Base-by-base conservation (phyloP, 331 rosid genomes). In the Stylosanthes scabra region DNA sequence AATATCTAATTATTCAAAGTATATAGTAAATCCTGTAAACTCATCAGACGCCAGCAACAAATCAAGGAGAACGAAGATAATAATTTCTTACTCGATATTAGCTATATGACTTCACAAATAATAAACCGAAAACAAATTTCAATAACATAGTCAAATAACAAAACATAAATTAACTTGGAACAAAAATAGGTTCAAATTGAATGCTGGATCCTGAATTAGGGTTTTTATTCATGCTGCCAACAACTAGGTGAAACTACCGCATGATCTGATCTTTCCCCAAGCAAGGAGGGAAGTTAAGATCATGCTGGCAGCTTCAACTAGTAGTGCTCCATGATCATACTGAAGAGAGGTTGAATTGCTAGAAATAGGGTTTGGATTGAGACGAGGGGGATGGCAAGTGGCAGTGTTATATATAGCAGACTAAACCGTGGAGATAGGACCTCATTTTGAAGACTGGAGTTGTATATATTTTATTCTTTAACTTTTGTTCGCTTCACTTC, bases 221-320 rank as follows among this genome's bases (percentile, higher is more conserved):
- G 49, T 34, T 31, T 68, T n/a, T 15, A 39, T 59, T 51, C 81
- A 79, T 79, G 75, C 6, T 15, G 5, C 27, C 57, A 72, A 66
- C 66, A 50, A 79, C 75, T 20, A 42, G 77, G 65, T 79, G 83
- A 79, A 79, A 27, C 59, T 9, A 3, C 66, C 83, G 42, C 52
- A 67, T 72, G 74, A 79, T 72, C 83, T 49, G 6, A 66, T 72
- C 39, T 40, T 72, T 79, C 84, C 83, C 52, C 82, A 65, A 40
- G 4, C 4, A 64, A 73, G 34, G 80, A 85, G 88, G 87, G 64
- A 87, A 83, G 88, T 86, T 92, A 85, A 95, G 99, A 95, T 95
- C 99, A 95, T 90, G 99, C 99, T 95, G 99, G 99, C 99, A 95
- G 99, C 99, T 95, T 95, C 98, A 95, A 90, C 99, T 79, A 79